phyloP scores from a whole-genome alignment of 2,329 filamentous ascomycete species.

The Triangularia setosa region DNA sequence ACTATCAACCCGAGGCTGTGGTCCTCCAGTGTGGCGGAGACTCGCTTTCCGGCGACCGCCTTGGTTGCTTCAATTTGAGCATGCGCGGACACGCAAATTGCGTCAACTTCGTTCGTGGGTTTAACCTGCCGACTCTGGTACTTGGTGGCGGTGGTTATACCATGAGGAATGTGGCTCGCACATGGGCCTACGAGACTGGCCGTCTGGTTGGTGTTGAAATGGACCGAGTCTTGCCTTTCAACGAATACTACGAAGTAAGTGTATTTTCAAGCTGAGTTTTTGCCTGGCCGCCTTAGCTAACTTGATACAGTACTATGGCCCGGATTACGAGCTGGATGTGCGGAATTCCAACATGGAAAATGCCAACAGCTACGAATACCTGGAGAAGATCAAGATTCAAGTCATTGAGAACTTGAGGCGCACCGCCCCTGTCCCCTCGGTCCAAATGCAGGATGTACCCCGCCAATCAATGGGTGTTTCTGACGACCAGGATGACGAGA shows the following conservation, averaged over 20 bases:
- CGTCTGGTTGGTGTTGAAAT: conserved; percentile 80
- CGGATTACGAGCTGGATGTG: conserved; percentile 87
- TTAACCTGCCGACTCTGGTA: conserved; percentile 81
- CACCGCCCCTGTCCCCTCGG: conserved; percentile 80
- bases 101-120: conserved; percentile 84
- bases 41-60: conserved; percentile 85
- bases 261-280: not conserved
- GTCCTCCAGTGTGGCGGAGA: conserved; percentile 96
- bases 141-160: conserved; percentile 96
- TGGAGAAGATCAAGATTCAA: conserved; percentile 75
- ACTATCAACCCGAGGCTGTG: conserved; percentile 85
- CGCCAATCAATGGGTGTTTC: conserved; percentile 60
- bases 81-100: conserved; percentile 95
- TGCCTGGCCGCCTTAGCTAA: conserved; percentile 7
- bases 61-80: conserved; percentile 96
- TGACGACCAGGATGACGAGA: conserved; percentile 62
- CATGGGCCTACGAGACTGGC: conserved; percentile 96
- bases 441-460: conserved; percentile 80
- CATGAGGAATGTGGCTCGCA: conserved; percentile 91
- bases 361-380: conserved; percentile 76
- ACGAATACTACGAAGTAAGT: conserved; percentile 82
- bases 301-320: conserved; percentile 72
- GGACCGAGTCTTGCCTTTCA: conserved; percentile 81
- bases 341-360: conserved; percentile 87
- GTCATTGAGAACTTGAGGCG: conserved; percentile 85